Conservation (phyloP, 129 eudicot species). For the Lactuca saligna region DNA sequence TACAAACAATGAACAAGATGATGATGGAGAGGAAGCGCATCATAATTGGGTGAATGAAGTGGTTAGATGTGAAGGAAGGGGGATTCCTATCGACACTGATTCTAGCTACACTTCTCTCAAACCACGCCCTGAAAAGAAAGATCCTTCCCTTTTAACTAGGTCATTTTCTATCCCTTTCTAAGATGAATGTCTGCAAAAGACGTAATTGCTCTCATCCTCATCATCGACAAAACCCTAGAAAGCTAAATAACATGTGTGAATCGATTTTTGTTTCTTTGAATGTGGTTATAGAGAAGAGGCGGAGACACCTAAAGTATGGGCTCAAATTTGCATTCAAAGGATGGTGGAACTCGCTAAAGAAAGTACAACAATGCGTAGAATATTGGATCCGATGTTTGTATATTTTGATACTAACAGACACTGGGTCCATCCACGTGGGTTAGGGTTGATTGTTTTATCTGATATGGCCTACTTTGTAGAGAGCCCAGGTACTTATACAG, state of each 20-base stretch:
- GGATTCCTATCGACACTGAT: conserved; percentile 46
- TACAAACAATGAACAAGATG: conserved; percentile 42
- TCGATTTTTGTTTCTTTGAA: not conserved
- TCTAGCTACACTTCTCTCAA: conserved; percentile 44
- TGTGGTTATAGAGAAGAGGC: conserved; percentile 67
- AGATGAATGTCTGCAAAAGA: not conserved
- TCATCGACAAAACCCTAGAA: not conserved
- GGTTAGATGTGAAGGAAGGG: conserved; percentile 74
- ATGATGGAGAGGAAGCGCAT: conserved; percentile 66
- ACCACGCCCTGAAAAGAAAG: conserved; percentile 70
- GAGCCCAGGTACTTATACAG: conserved; percentile 47
- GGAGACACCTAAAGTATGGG: conserved; percentile 91
- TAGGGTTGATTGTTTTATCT: conserved; percentile 72
- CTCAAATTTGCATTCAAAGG: conserved; percentile 82
- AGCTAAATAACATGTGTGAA: not conserved
- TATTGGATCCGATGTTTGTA: conserved; percentile 84
- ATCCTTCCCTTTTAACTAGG: conserved; percentile 74
- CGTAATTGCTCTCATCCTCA: not conserved
- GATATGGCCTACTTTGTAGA: conserved; percentile 78
- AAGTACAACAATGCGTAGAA: conserved; percentile 81
- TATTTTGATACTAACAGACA: conserved; percentile 71
- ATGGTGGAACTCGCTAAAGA: conserved; percentile 90
- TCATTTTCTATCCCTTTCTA: conserved; percentile 15
- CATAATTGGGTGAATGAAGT: conserved; percentile 99
- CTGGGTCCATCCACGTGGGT: conserved; percentile 69